These are phyloP conservation scores for Trichoderma koningii DNA, from an alignment of 2,329 filamentous ascomycete species.

Conservation along the genomic window DNA sequence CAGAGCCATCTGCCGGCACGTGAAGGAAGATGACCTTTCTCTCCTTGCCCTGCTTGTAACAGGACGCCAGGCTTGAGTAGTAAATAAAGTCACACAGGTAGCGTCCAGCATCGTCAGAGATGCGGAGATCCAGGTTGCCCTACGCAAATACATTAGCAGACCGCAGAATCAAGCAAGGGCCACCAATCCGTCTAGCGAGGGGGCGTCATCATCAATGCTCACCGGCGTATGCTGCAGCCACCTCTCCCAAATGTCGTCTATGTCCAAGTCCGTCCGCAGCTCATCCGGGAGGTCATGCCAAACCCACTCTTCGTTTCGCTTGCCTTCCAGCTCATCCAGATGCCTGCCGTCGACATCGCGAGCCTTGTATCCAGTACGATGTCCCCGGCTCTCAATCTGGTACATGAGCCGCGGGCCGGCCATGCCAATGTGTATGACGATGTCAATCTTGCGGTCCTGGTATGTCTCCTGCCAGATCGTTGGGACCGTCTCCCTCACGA, in stretches of 20 bases:
- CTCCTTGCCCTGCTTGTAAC: conserved; percentile 50
- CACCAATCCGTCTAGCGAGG: too few relatives aligned
- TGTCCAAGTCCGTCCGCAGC: conserved; percentile 58
- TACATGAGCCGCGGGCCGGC: conserved; percentile 66
- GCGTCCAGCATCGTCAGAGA: conserved; percentile 70
- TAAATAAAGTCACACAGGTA: conserved; percentile 81
- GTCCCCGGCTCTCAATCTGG: conserved; percentile 68
- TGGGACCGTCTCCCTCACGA: conserved; percentile 65
- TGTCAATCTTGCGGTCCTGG: conserved; percentile 53
- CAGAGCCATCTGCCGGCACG: conserved; percentile 63
- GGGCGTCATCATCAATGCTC: conserved; percentile 32
- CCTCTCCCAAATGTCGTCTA: conserved; percentile 56
- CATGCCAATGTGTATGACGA: conserved; percentile 79
- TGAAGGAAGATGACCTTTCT: conserved; percentile 69
- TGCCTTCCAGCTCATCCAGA: conserved; percentile 55
- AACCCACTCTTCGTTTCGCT: conserved; percentile 50
- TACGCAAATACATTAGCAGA: conserved; percentile 26
- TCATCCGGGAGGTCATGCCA: conserved; percentile 59
- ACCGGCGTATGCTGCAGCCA: conserved; percentile 59
- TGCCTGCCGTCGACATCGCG: conserved; percentile 68
- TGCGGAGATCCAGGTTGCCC: conserved; percentile 51
- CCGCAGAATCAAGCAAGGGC: not conserved
- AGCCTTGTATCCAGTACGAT: conserved; percentile 71
- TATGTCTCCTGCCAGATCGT: conserved; percentile 54
- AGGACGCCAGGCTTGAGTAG: conserved; percentile 65